These are phyloP conservation scores for Solanum pimpinellifolium DNA, from an alignment of 257 asterid species.

Conservation along the genomic window DNA sequence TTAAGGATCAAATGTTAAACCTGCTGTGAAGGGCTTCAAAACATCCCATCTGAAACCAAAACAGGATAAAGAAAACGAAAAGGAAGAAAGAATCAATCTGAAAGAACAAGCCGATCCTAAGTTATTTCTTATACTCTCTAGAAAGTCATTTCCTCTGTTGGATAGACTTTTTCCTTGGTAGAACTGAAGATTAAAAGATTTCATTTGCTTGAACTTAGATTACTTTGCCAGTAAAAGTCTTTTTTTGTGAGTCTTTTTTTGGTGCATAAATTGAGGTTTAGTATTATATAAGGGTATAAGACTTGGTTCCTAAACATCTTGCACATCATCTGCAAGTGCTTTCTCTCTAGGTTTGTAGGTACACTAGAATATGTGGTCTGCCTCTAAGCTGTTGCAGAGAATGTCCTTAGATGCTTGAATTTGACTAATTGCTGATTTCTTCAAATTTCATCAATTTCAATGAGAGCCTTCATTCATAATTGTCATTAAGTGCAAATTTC, in stretches of 20 bases:
- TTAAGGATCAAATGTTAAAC: not conserved
- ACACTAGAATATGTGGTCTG: not conserved
- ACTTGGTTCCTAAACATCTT: not conserved
- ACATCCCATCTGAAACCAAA: not conserved
- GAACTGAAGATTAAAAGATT: not conserved
- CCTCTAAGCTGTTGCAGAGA: not conserved
- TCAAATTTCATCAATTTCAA: not conserved
- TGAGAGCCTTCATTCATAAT: not conserved
- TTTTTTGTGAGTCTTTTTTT: not conserved
- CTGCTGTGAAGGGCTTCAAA: not conserved
- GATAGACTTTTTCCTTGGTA: not conserved
- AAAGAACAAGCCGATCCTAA: not conserved
- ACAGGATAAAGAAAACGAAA: not conserved
- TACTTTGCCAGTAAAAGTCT: not conserved
- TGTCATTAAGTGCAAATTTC: not conserved
- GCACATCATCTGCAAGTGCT: not conserved
- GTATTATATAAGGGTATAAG: not conserved
- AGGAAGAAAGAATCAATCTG: not conserved
- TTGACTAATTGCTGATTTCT: not conserved
- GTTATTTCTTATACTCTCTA: not conserved
- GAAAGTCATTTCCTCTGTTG: not conserved
- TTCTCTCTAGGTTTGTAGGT: not conserved
- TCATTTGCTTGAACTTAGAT: not conserved
- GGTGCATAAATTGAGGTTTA: not conserved
- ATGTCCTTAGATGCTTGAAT: not conserved